Base-by-base conservation (phyloP, 805 yeast genomes). In the Metschnikowia matae region DNA sequence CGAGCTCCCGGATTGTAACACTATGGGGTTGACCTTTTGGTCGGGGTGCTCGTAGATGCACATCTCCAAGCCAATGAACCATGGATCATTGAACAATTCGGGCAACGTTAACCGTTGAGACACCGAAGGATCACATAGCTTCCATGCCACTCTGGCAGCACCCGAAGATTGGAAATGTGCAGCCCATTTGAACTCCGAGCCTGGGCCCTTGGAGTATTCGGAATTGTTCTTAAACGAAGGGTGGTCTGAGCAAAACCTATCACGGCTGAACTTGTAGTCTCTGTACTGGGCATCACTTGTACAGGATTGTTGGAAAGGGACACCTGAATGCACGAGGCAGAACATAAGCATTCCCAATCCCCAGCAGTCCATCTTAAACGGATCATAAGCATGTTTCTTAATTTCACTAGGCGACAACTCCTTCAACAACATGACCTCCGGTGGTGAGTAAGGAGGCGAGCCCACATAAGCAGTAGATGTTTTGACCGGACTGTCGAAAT, bases 361-460 rank as follows among this genome's bases (percentile, higher is more conserved):
- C 87, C 90, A 87, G 61, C 74, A 69, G 67, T 87, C 95, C 74
- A 85, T 80, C 53, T 76, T 75, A 58, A 81, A 82, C 0, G 90
- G 86, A 61, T 85, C 80, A 66, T 82, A 83, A 4, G 77, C 65
- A 71, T 71, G 62, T 56, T 64, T 64, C 65, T 71, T 67, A 48
- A 61, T 39, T 50, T 71, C 75, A 3, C 59, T 39, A 33, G 54
- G 49, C 15, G 69, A 59, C 51, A 65, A 46, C 36, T 70, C 77
- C 52, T 72, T 74, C 54, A 79, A 69, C 26, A 68, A 63, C 79
- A 82, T 77, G 14, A 85, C 87, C 65, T 87, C 94, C 1, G 95
- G 94, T 4, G 92, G 82, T 11, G 85, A 80, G 64, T 85, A 87
- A 1, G 94, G 94, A 3, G 94, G 89, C 0, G 91, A 85, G 1